These are phyloP conservation scores for Lasiosphaeris hirsuta DNA, from an alignment of 495 filamentous ascomycete genomes.

Conservation along the genomic window DNA sequence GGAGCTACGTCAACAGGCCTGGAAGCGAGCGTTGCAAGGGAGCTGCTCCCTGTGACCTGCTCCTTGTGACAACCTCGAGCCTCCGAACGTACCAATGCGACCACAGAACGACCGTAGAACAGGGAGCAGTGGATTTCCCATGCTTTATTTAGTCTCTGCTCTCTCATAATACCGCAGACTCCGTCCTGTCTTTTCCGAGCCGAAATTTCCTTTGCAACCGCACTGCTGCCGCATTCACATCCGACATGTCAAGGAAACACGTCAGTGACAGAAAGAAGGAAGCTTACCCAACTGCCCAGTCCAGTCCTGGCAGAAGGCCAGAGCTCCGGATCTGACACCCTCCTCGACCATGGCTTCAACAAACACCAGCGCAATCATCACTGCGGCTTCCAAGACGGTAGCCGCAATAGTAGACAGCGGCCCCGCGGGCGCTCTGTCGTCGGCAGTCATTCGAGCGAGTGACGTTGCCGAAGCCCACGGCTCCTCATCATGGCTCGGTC, in stretches of 20 bases:
- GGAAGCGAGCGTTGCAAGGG: conserved; percentile 3
- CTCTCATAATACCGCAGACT: no score
- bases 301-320: no score
- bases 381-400: conserved; percentile 2
- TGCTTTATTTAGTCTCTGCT: no score
- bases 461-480: conserved; percentile 36
- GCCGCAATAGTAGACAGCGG: conserved; percentile 11
- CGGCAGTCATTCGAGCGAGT: conserved; percentile 35
- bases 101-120: no score
- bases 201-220: neutral
- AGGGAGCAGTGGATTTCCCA: no score
- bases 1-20: conserved; percentile 3
- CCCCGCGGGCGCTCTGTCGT: conserved; percentile 24
- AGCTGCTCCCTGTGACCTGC: conserved; percentile 3
- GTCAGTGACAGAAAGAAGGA: neutral
- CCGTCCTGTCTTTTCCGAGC: no score
- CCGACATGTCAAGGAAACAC: neutral
- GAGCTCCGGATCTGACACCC: neutral
- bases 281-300: neutral
- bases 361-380: conserved; percentile 10
- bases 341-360: conserved; percentile 4
- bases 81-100: no score
- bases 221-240: neutral
- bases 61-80: no score
- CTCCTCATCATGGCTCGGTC: conserved; percentile 46